Evolutionary conservation across 805 yeast genomes (phyloP), one percentile per base, ranked within the genome.

Genomic region (Brettanomyces bruxellensis): DNA sequence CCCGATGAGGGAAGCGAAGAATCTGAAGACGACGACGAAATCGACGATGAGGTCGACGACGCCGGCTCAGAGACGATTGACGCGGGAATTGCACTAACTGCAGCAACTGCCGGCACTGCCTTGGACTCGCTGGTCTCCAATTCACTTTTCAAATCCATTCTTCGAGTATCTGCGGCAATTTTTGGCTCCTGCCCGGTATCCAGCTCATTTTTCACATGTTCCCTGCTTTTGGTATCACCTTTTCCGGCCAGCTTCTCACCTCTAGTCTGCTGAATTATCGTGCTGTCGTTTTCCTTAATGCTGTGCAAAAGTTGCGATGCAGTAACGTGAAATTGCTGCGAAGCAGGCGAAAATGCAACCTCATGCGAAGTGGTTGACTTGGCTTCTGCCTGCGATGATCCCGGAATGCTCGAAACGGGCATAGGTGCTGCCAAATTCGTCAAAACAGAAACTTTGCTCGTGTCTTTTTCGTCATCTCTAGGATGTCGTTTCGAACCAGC

Each of bases 221-320:
- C 35, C 11, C n/a, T 11, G 13, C 2, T 32, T 2, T 32, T 32
- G 35, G 35, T 2, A 32, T 35, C 38, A n/a, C 23, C 13, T 39
- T 35, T 24, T 24, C 45, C 39, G 32, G 32, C 9, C 11, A 3
- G 11, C 32, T 28, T 28, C 32, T 28, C 32, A 9, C 32, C 11
- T 6, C 11, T 6, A 28, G 32, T 28, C 2, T 55, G 50, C 45
- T 55, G 60, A 24, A 49, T 51, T 30, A 54, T 35, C 22, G 14
- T 43, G 13, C 50, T 55, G 47, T 61, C 64, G 46, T 59, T 51
- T 38, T 64, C 62, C 47, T 63, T 66, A 25, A 65, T 62, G 13
- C 68, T 56, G 30, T 65, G 69, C 25, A 65, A 49, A 37, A 65
- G 44, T 43, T 60, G 66, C 13, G 66, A 57, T 5, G 69, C 69